Conservation (phyloP, 148 eudicot species). For the Persicaria tinctoria region DNA sequence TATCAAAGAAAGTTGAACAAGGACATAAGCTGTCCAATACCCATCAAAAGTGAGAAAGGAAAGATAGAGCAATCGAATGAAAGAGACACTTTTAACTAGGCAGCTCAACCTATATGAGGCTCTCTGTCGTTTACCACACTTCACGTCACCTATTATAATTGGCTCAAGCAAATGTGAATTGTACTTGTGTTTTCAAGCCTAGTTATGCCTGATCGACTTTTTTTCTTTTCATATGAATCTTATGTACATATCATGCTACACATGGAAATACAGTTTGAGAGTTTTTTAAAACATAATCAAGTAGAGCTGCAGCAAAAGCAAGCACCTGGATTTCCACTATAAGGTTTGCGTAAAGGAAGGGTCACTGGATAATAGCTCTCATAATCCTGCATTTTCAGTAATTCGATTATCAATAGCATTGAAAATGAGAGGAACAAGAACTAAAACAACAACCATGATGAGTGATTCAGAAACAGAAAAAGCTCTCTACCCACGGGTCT, state of each 20-base stretch:
- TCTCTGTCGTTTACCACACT: too few species aligned
- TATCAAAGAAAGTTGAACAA: background rate
- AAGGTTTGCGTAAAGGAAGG: conserved; percentile 10
- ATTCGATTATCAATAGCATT: background rate
- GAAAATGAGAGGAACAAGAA: background rate
- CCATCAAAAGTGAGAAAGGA: too few species aligned
- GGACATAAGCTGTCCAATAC: too few species aligned
- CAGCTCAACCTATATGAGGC: too few species aligned
- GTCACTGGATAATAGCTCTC: background rate
- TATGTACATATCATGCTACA: background rate
- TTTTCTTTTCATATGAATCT: too few species aligned
- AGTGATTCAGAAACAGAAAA: background rate
- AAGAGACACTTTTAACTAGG: too few species aligned
- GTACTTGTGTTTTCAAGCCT: too few species aligned
- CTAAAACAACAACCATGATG: background rate
- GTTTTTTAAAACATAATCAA: background rate
- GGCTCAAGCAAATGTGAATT: too few species aligned
- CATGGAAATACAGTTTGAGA: background rate
- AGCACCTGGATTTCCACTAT: conserved; percentile 8
- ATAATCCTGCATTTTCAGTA: conserved; percentile 1
- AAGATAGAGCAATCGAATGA: too few species aligned
- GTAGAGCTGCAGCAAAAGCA: background rate
- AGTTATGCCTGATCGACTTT: too few species aligned
- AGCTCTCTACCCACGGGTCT: conserved; percentile 81
- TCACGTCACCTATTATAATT: too few species aligned